Evolutionary conservation across 148 eudicot species (phyloP).

Genomic region (Camellia sinensis): DNA sequence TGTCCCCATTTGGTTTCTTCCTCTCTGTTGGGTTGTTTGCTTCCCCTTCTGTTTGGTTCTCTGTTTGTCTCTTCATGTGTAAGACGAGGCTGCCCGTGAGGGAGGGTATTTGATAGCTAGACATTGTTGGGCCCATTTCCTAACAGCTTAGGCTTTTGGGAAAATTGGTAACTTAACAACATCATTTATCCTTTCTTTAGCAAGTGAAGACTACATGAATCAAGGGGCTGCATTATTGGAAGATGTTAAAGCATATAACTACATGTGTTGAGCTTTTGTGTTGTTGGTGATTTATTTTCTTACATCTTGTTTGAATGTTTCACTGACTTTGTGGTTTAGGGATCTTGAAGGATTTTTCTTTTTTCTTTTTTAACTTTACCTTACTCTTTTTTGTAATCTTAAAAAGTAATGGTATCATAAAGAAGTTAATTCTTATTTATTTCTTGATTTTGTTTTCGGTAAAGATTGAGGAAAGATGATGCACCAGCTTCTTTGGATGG

Average conservation of each 20-base stretch:
- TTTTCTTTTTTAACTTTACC: too few species aligned
- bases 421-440: background rate
- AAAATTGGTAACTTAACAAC: too few species aligned
- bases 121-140: too few species aligned
- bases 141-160: too few species aligned
- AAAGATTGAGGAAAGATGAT: slow-evolving; percentile 38
- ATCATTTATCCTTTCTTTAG: background rate
- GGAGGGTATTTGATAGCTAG: too few species aligned
- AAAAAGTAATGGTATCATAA: background rate
- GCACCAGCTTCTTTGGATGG: slow-evolving; percentile 35
- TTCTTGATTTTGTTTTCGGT: slow-evolving; percentile 13
- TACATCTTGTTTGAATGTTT: background rate
- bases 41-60: too few species aligned
- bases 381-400: background rate
- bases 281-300: background rate
- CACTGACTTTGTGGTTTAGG: background rate
- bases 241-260: background rate
- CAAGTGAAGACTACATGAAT: background rate
- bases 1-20: too few species aligned
- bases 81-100: too few species aligned
- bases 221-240: background rate
- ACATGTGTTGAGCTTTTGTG: background rate
- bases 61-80: too few species aligned
- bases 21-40: too few species aligned
- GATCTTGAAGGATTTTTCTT: background rate